Percentiles rank a stretch among this genome's conserved stretches.
These are phyloP conservation scores for Xylaria arbuscula DNA, from an alignment of 2,329 filamentous ascomycete genomes.

Conservation along the genomic window DNA sequence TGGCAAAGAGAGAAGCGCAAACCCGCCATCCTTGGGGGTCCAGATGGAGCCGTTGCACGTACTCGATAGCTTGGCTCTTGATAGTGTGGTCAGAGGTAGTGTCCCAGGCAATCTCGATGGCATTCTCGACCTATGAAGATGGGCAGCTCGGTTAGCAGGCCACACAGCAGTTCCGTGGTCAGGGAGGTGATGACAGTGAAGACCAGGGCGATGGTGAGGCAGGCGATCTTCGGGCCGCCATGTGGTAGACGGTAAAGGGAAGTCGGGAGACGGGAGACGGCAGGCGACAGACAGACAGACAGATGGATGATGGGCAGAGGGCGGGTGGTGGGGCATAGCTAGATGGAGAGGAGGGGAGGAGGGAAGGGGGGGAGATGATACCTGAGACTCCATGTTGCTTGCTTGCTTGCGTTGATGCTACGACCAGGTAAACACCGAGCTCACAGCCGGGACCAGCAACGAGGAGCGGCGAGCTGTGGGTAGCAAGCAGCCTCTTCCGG, in stretches of 20 bases:
- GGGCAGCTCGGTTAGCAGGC: slow-evolving; percentile 34
- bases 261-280: slow-evolving; percentile 41
- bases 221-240: neutral
- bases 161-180: neutral
- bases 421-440: slow-evolving; percentile 44
- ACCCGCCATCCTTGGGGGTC: slow-evolving; percentile 91
- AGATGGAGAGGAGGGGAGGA: slow-evolving; percentile 6
- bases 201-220: no score
- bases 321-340: slow-evolving; percentile 34
- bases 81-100: slow-evolving; percentile 78
- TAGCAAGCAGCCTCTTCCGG: slow-evolving; percentile 14
- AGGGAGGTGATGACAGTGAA: neutral
- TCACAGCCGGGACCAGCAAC: slow-evolving; percentile 39
- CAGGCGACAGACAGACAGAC: slow-evolving; percentile 22
- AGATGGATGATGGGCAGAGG: slow-evolving; percentile 45
- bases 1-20: slow-evolving; percentile 86
- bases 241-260: slow-evolving; percentile 3
- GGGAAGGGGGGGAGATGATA: slow-evolving; percentile 45
- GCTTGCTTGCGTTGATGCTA: slow-evolving; percentile 48
- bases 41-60: slow-evolving; percentile 79
- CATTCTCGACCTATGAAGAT: slow-evolving; percentile 80
- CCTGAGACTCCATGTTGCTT: slow-evolving; percentile 61
- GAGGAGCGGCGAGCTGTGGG: slow-evolving; percentile 27
- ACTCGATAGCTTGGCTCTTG: slow-evolving; percentile 85
- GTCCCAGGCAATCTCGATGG: slow-evolving; percentile 93